Base-by-base conservation (phyloP, 2,329 filamentous ascomycete species). In the Trichothecium sympodiale region DNA sequence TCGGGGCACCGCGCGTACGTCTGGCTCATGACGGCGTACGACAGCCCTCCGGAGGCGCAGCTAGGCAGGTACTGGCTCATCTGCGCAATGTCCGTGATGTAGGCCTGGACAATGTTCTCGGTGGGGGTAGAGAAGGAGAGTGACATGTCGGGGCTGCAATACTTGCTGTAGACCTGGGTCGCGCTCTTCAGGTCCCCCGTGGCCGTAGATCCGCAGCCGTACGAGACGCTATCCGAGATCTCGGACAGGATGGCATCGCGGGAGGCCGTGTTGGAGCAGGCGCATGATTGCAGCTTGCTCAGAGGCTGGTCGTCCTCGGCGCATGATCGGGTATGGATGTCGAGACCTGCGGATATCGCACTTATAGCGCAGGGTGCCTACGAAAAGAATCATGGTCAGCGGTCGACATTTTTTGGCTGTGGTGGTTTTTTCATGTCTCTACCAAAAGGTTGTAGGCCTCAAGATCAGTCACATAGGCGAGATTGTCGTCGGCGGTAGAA, bases 311-410 rank as follows among this genome's bases (percentile, higher is more conserved):
- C 53, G 12, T 61, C 61, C 41, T 69, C 73, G 33, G 31, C 36
- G 16, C 34, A 29, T 31, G 52, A 54, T 8, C 55, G 51, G 18
- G 69, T 71, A 42, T 64, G 56, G 26, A 44, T 39, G 39, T 59
- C 54, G 42, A 74, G 49, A 38, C 62, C 59, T 39, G 61, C 58
- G 3, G 56, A 61, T 28, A 74, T 38, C 8, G 65, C 69, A 2
- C 49, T 54, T 39, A 61, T 56, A 4, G 60, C 69, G 46, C 70
- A 74, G 17, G 67, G 65, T 28, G 68, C 69, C 65, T 73, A 17
- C 10, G 20, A 17, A 39, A 44, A 17, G 44, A 35, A 23, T n/a
- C n/a, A 38, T 13, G 26, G 30, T 36, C 4, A 29, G 38, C 1
- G 8, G 7, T 2, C 14, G 6, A 15, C 8, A 23, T 8, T 4